Evolutionary conservation across 1,284 basidiomycete genomes (phyloP).

Genomic region (Chiua sp.): DNA sequence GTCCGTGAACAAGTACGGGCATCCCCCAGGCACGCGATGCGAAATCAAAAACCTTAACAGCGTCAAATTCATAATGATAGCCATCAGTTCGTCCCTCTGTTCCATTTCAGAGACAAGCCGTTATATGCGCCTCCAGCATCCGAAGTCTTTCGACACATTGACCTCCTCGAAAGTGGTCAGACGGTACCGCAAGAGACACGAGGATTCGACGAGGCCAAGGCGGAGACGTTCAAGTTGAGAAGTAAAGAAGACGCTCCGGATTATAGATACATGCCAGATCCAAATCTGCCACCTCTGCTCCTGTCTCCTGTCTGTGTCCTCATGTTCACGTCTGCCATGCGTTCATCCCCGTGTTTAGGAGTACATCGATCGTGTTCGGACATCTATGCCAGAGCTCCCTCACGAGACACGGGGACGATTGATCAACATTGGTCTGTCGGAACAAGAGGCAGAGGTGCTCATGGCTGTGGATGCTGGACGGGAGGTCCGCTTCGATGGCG

Average conservation of each 20-base stretch:
- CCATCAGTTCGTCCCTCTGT: conserved; percentile 69
- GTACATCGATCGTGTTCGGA: conserved; percentile 62
- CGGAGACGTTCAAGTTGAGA: conserved; percentile 83
- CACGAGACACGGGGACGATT: conserved; percentile 69
- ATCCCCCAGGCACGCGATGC: conserved; percentile 83
- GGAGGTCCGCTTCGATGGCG: conserved; percentile 68
- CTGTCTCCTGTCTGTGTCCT: conserved; percentile 57
- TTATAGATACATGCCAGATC: conserved; percentile 99
- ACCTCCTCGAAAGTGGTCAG: conserved; percentile 54
- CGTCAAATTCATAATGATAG: conserved; percentile 84
- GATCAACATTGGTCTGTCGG: conserved; percentile 54
- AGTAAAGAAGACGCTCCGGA: conserved; percentile 95
- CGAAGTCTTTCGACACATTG: conserved; percentile 78
- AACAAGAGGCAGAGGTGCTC: conserved; percentile 77
- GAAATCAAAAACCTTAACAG: conserved; percentile 99
- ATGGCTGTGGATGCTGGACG: conserved; percentile 71
- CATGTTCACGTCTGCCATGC: not conserved
- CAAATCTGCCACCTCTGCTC: conserved; percentile 84
- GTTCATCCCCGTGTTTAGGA: conserved; percentile 43
- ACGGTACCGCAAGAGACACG: conserved; percentile 86
- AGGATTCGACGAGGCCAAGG: conserved; percentile 86
- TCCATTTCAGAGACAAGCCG: not conserved
- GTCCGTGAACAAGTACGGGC: conserved; percentile 76
- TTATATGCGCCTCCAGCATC: conserved; percentile 45
- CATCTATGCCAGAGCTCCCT: conserved; percentile 81